Conservation (phyloP, 495 filamentous ascomycete species). For the Lichenothelia convexa region DNA sequence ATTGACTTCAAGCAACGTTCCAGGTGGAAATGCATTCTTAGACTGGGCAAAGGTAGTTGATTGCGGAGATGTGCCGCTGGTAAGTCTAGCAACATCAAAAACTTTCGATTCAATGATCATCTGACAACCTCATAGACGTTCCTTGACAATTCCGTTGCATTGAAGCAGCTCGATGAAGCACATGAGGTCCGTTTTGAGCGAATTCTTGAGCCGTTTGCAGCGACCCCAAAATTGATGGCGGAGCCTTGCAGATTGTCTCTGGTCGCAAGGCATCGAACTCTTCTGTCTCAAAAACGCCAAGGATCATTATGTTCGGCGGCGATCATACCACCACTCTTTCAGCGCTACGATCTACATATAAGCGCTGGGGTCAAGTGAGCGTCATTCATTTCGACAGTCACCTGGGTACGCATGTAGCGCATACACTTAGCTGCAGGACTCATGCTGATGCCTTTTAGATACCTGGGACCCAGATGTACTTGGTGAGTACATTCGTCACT, state of each 20-base stretch:
- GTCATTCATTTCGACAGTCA: conserved; percentile 38
- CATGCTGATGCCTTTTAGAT: conserved; percentile 16
- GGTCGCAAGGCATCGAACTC: conserved; percentile 12
- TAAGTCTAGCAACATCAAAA: not conserved
- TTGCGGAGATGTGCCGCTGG: conserved; percentile 32
- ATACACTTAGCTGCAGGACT: conserved; percentile 2
- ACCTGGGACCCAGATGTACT: conserved; percentile 32
- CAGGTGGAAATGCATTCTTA: conserved; percentile 25
- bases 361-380: conserved; percentile 28
- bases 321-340: conserved; percentile 35
- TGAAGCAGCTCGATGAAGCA: conserved; percentile 30
- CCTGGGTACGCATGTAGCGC: conserved; percentile 19
- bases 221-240: not conserved
- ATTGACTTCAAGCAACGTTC: not conserved
- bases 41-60: conserved; percentile 33
- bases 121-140: conserved; percentile 16
- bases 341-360: conserved; percentile 26
- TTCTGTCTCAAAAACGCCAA: conserved; percentile 18
- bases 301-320: conserved; percentile 32
- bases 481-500: conserved; percentile 10
- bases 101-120: not conserved
- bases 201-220: not conserved
- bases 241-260: conserved; percentile 13
- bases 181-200: conserved; percentile 20
- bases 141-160: conserved; percentile 32